phyloP scores from a whole-genome alignment of 164 flowering plant genomes.

The Chimonanthus praecox region DNA sequence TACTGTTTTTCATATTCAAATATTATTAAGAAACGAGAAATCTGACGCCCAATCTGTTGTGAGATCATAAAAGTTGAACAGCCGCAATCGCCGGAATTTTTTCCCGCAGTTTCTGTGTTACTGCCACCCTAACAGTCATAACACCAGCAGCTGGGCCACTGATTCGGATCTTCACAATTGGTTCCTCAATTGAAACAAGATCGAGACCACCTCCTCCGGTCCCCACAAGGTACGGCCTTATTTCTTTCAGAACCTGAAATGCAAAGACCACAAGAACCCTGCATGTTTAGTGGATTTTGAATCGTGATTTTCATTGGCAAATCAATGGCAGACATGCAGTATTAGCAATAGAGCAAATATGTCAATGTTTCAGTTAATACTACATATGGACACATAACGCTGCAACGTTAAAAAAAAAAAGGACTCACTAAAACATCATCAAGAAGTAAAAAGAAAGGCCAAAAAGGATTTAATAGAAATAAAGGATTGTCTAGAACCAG shows the following conservation, averaged over 20 bases:
- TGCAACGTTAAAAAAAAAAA: too few relatives aligned
- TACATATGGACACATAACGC: too few relatives aligned
- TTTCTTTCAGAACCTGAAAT: conserved; percentile 88
- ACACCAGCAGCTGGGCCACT: conserved; percentile 92
- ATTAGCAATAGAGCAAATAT: too few relatives aligned
- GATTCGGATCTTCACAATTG: conserved; percentile 73
- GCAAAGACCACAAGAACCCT: background rate
- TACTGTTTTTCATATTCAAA: too few relatives aligned
- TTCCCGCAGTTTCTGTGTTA: conserved; percentile 89
- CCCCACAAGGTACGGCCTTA: conserved; percentile 90
- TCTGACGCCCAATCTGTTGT: too few relatives aligned
- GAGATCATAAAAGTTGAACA: conserved; percentile 58
- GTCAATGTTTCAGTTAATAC: too few relatives aligned
- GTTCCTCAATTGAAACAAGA: conserved; percentile 78
- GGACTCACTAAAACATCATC: too few relatives aligned
- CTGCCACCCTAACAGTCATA: conserved; percentile 95
- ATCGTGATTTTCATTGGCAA: background rate
- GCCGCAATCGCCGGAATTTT: conserved; percentile 93
- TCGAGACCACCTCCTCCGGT: conserved; percentile 90
- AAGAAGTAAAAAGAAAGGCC: too few relatives aligned
- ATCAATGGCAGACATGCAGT: background rate
- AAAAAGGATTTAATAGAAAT: too few relatives aligned
- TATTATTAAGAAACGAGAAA: too few relatives aligned
- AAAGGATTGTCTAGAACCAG: too few relatives aligned
- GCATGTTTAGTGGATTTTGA: background rate